Evolutionary conservation across 345 rosid species (phyloP), one percentile per base, ranked within the genome.

Genomic region (Sonneratia alba): DNA sequence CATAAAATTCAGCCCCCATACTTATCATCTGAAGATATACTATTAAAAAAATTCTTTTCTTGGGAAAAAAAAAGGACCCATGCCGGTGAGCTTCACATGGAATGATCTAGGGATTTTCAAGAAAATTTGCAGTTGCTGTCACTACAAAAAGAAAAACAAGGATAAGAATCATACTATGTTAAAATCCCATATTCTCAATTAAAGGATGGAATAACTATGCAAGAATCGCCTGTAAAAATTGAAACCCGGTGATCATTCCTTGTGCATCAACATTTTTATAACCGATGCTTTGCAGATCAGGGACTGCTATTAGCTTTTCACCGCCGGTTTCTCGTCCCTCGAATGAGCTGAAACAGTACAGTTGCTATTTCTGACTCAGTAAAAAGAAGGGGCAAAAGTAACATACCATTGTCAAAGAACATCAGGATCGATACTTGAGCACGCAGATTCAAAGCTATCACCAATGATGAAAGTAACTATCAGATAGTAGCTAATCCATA

Each of bases 211-310:
- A 66, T 36, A 11, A 15, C 36, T 49, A 1, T 61, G 55, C 55
- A 72, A 27, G 36, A 45, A 1, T 76, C 77, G 89, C 97, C 96
- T 91, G 98, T 76, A 94, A 82, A 83, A 88, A 87, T 49, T 94
- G 97, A 78, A 94, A 94, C 68, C 85, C 85, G 7, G 91, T 94
- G 75, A 89, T 91, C 59, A 94, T 21, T 71, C 85, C 98, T 73
- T 95, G 93, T 34, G 85, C 88, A 78, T 94, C 98, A 15, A 90
- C 59, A 36, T 91, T 94, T 77, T 82, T 87, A 75, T 85, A 90
- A 36, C 90, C 55, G 48, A 94, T 75, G 12, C 87, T 75, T 77
- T 86, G 86, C 53, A 94, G 78, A 83, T 94, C 96, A 43, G 88
- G 72, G 74, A 94, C 75, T 42, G 32, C 84, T 36, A 88, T 80